Percentiles rank a stretch among this genome's conserved stretches.
Conservation (phyloP, 495 filamentous ascomycete species). For the Daldinia bambusicola region DNA sequence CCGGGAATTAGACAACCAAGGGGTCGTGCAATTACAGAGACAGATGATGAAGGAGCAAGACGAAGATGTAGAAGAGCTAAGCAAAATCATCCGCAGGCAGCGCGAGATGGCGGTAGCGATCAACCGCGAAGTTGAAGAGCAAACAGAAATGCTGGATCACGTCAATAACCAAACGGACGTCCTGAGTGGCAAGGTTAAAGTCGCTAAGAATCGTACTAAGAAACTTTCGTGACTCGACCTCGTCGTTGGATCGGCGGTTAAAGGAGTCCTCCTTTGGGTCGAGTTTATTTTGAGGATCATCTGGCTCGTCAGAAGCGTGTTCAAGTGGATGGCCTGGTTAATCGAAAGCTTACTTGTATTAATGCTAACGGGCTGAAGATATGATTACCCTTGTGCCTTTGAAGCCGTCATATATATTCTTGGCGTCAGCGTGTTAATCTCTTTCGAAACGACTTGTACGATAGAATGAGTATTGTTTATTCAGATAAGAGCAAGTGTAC, state of each 20-base stretch:
- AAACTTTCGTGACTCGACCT: slow-evolving; percentile 65
- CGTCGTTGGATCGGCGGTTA: slow-evolving; percentile 18
- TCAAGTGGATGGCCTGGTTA: slow-evolving; percentile 44
- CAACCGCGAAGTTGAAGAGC: slow-evolving; percentile 82
- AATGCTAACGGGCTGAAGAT: slow-evolving; percentile 25
- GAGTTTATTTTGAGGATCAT: slow-evolving; percentile 28
- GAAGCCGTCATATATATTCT: not conserved
- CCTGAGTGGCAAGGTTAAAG: slow-evolving; percentile 77
- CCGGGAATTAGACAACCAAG: slow-evolving; percentile 88
- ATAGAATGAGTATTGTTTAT: slow-evolving; percentile 21
- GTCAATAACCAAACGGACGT: slow-evolving; percentile 80
- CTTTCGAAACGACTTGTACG: not conserved
- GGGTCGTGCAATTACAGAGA: slow-evolving; percentile 84
- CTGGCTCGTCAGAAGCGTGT: slow-evolving; percentile 33
- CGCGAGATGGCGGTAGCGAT: slow-evolving; percentile 88
- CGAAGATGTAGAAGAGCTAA: slow-evolving; percentile 76
- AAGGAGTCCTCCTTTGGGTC: slow-evolving; percentile 24
- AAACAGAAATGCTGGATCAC: slow-evolving; percentile 82
- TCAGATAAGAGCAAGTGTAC: slow-evolving; percentile 12
- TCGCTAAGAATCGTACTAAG: slow-evolving; percentile 83
- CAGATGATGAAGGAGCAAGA: slow-evolving; percentile 91
- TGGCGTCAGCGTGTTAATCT: slow-evolving; percentile 13
- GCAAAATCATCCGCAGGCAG: slow-evolving; percentile 80
- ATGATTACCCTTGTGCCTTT: not conserved
- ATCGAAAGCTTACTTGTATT: slow-evolving; percentile 36